phyloP scores from a whole-genome alignment of 768 basidiomycete genomes.

The Auriscalpium vulgare region DNA sequence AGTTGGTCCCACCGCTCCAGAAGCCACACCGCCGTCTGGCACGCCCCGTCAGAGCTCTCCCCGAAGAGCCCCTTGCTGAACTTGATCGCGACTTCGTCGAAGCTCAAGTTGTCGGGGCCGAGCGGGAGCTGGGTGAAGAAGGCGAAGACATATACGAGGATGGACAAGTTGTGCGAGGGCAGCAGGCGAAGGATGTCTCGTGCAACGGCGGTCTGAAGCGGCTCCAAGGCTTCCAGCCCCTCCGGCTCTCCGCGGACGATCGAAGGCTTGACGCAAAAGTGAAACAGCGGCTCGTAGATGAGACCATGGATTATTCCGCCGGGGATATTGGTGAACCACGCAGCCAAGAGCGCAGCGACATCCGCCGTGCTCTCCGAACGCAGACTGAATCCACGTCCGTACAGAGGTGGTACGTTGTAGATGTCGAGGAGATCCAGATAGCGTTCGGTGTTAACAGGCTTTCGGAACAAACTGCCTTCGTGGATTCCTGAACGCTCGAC shows the following conservation, averaged over 20 bases:
- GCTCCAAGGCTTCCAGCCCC: conserved; percentile 9
- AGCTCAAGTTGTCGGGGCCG: conserved; percentile 41
- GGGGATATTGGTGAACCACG: conserved; percentile 37
- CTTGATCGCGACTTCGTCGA: conserved; percentile 37
- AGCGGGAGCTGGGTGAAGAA: conserved; percentile 46
- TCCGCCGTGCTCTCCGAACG: conserved; percentile 28
- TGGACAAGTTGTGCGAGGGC: conserved; percentile 30
- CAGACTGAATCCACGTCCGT: conserved; percentile 18
- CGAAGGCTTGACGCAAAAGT: conserved; percentile 36
- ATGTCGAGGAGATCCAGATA: conserved; percentile 30
- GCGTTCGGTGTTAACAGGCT: conserved; percentile 32
- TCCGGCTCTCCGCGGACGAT: conserved; percentile 23
- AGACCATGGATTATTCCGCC: conserved; percentile 35
- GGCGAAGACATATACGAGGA: conserved; percentile 37
- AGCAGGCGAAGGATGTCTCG: conserved; percentile 45
- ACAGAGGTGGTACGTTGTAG: conserved; percentile 28
- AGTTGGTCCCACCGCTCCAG: conserved; percentile 12
- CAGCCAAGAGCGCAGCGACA: conserved; percentile 37
- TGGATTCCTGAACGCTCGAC: conserved; percentile 29
- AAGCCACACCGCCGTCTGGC: conserved; percentile 13
- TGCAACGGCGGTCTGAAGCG: conserved; percentile 29
- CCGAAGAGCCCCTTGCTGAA: conserved; percentile 37
- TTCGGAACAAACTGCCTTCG: conserved; percentile 34
- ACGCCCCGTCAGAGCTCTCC: conserved; percentile 15
- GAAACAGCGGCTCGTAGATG: conserved; percentile 35